phyloP scores from a whole-genome alignment of 2,329 filamentous ascomycete species.

The Aspergillus japonicus region DNA sequence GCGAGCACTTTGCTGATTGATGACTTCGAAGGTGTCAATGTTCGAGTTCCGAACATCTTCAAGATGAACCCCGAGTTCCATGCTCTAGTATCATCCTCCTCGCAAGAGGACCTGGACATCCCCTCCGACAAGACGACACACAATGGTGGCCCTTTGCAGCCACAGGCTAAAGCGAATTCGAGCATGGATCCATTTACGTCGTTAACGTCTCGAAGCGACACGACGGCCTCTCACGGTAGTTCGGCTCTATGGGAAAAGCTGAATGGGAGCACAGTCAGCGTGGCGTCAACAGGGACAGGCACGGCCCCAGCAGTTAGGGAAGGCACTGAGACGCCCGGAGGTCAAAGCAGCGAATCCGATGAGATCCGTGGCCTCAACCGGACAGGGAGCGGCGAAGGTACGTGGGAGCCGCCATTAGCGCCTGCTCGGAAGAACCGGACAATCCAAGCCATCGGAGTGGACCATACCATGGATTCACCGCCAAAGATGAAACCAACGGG shows the following conservation, averaged over 20 bases:
- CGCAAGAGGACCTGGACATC: constrained; percentile 30
- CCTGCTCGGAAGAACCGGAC: constrained; percentile 54
- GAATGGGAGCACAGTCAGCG: constrained; percentile 47
- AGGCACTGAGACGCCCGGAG: constrained; percentile 63
- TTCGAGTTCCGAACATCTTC: constrained; percentile 85
- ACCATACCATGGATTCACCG: constrained; percentile 55
- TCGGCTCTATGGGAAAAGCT: constrained; percentile 51
- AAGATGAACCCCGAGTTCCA: constrained; percentile 67
- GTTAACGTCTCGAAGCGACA: constrained; percentile 34
- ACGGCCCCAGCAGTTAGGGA: constrained; percentile 46
- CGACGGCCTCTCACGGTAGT: constrained; percentile 36
- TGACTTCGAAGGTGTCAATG: constrained; percentile 63
- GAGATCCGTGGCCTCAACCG: constrained; percentile 39
- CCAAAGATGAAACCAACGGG: constrained; percentile 62
- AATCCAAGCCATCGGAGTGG: constrained; percentile 53
- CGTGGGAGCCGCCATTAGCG: constrained; percentile 46
- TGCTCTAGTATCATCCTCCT: constrained; percentile 45
- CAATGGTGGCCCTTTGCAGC: constrained; percentile 36
- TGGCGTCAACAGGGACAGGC: constrained; percentile 33
- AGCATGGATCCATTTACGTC: constrained; percentile 46
- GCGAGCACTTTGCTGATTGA: neutral
- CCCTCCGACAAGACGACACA: constrained; percentile 33
- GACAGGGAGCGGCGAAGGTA: constrained; percentile 28
- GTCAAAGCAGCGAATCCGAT: constrained; percentile 45
- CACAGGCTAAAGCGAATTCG: constrained; percentile 37